phyloP scores from a whole-genome alignment of 768 basidiomycete species.

The Strobilomyces dryophilus region DNA sequence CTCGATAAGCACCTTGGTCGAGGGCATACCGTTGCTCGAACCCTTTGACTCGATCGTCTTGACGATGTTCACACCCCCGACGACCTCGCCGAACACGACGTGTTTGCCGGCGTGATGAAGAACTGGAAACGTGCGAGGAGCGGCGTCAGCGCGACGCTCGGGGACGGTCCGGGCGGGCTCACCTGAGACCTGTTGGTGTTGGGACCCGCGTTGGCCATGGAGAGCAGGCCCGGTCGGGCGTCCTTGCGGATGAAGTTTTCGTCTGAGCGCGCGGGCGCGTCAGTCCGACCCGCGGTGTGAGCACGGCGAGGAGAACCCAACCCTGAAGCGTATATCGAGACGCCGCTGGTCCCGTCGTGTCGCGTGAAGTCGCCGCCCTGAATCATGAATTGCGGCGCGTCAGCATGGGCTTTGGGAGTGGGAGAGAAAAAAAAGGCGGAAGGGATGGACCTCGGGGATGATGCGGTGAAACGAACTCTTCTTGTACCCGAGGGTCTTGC shows the following conservation, averaged over 20 bases:
- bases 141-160: no score
- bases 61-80: slow-evolving; percentile 40
- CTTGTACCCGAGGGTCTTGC: slow-evolving; percentile 71
- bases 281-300: no score
- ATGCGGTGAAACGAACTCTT: slow-evolving; percentile 69
- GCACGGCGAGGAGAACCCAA: slow-evolving; percentile 45
- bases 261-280: slow-evolving; percentile 33
- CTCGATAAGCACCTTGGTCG: slow-evolving; percentile 46
- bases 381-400: slow-evolving; percentile 74
- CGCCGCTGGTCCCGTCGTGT: slow-evolving; percentile 75
- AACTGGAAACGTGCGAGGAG: slow-evolving; percentile 40
- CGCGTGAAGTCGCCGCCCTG: slow-evolving; percentile 86
- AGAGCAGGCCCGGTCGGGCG: slow-evolving; percentile 60
- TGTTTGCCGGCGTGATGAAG: slow-evolving; percentile 68
- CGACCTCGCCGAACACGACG: slow-evolving; percentile 48
- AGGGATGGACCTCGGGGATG: slow-evolving; percentile 44
- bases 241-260: slow-evolving; percentile 71
- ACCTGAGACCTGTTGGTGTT: slow-evolving; percentile 82
- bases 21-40: slow-evolving; percentile 22
- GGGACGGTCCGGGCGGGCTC: no score
- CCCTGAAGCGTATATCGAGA: slow-evolving; percentile 82
- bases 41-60: slow-evolving; percentile 37
- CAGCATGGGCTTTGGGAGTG: no score
- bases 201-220: slow-evolving; percentile 85
- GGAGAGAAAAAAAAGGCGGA: no score